phyloP scores from a whole-genome alignment of 192 early-diverging fungal species.

The Coemansia sp. region DNA sequence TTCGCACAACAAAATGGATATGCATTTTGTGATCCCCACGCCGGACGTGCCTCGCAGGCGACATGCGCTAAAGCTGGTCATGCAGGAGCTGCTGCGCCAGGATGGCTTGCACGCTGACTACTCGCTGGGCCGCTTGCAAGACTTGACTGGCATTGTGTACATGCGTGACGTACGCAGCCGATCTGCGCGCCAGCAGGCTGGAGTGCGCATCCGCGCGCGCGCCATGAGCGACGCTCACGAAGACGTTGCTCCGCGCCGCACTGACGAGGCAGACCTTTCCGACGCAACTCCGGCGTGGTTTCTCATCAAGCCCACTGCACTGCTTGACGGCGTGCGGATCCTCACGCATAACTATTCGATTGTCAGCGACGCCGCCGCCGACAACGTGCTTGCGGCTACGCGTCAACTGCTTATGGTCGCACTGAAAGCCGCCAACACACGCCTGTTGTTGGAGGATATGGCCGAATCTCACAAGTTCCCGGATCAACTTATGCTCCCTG shows the following conservation, averaged over 20 bases:
- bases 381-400: conserved; percentile 45
- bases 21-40: conserved; percentile 35
- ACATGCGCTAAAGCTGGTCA: conserved; percentile 38
- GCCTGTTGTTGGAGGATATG: conserved; percentile 51
- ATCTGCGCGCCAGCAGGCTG: conserved; percentile 20
- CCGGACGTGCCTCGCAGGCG: conserved; percentile 23
- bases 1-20: conserved; percentile 41
- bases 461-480: conserved; percentile 47
- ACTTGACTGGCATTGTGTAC: conserved; percentile 40
- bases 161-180: conserved; percentile 51
- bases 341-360: conserved; percentile 53
- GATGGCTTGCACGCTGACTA: conserved; percentile 10
- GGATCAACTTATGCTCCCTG: conserved; percentile 30
- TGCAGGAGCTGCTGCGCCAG: conserved; percentile 40
- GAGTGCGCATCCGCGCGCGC: conserved; percentile 29
- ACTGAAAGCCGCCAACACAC: conserved; percentile 47
- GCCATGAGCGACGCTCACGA: conserved; percentile 20
- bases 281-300: conserved; percentile 54
- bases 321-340: conserved; percentile 47
- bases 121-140: conserved; percentile 30
- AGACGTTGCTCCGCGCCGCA: not conserved
- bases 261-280: conserved; percentile 13
- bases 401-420: conserved; percentile 51
- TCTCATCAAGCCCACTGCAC: conserved; percentile 40
- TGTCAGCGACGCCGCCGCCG: conserved; percentile 36